Percentiles rank a stretch among this genome's conserved stretches.
phyloP scores from a whole-genome alignment of 1,284 basidiomycete genomes.

The Moniliophthora roreri region DNA sequence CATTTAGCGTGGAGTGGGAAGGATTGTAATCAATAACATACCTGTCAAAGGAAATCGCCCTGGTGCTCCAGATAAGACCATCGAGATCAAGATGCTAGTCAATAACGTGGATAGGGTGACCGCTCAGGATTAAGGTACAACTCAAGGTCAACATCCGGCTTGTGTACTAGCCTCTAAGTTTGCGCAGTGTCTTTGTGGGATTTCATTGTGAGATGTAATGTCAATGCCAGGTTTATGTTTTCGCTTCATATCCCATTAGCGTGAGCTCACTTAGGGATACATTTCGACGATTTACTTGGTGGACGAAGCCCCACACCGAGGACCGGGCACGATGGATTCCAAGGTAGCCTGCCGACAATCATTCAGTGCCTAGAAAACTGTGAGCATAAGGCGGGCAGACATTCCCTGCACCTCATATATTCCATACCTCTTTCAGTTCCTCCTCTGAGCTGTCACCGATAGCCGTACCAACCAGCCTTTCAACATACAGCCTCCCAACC shows the following conservation, averaged over 20 bases:
- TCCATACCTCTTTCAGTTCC: conserved; percentile 75
- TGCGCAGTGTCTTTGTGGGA: conserved; percentile 45
- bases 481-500: conserved; percentile 72
- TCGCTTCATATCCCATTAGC: conserved; percentile 18
- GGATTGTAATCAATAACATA: no score
- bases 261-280: conserved; percentile 5
- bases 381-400: conserved; percentile 35
- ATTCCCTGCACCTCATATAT: conserved; percentile 65
- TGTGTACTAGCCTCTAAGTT: conserved; percentile 7
- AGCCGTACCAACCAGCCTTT: conserved; percentile 56
- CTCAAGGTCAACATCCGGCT: no score
- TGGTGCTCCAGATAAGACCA: no score
- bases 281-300: conserved; percentile 43
- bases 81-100: no score
- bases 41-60: no score
- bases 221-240: conserved; percentile 59
- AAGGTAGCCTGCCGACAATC: conserved; percentile 61
- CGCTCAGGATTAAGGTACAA: no score
- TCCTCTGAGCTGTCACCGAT: conserved; percentile 52
- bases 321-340: conserved; percentile 79
- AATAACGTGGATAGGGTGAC: no score
- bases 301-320: conserved; percentile 65
- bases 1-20: no score
- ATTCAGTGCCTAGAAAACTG: conserved; percentile 7
- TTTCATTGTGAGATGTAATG: conserved; percentile 61